These are phyloP conservation scores for Erigeron canadensis DNA, from an alignment of 129 eudicot genomes.

Conservation along the genomic window DNA sequence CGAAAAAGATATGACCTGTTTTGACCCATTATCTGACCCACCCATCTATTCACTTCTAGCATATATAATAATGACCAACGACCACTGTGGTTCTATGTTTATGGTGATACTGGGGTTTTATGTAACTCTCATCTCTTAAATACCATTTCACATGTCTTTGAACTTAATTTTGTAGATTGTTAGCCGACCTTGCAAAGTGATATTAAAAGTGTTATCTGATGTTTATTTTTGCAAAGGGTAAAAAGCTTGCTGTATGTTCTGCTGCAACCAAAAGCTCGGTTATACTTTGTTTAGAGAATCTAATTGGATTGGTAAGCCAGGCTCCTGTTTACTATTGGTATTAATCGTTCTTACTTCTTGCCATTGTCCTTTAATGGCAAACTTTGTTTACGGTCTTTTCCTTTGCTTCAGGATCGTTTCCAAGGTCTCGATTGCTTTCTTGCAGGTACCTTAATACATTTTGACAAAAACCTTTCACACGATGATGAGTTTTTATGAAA, in stretches of 20 bases:
- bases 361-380: not conserved
- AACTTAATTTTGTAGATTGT: not conserved
- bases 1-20: too few relatives aligned
- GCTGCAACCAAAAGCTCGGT: conserved; percentile 99
- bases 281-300: conserved; percentile 81
- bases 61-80: too few relatives aligned
- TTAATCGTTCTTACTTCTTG: conserved; percentile 14
- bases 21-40: too few relatives aligned
- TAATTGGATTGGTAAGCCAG: conserved; percentile 73
- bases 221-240: conserved; percentile 51
- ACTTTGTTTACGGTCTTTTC: conserved; percentile 11
- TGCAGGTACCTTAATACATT: conserved; percentile 54
- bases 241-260: conserved; percentile 88
- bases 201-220: not conserved
- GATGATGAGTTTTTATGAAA: too few relatives aligned
- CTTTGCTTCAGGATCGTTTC: conserved; percentile 77
- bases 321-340: not conserved
- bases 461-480: too few relatives aligned
- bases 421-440: conserved; percentile 97
- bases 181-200: not conserved
- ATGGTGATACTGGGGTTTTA: not conserved
- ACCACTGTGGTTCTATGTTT: not conserved
- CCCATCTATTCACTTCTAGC: too few relatives aligned
- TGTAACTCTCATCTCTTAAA: not conserved
- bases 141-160: not conserved